These are phyloP conservation scores for Auriscalpium vulgare DNA, from an alignment of 768 basidiomycete genomes.

Conservation along the genomic window DNA sequence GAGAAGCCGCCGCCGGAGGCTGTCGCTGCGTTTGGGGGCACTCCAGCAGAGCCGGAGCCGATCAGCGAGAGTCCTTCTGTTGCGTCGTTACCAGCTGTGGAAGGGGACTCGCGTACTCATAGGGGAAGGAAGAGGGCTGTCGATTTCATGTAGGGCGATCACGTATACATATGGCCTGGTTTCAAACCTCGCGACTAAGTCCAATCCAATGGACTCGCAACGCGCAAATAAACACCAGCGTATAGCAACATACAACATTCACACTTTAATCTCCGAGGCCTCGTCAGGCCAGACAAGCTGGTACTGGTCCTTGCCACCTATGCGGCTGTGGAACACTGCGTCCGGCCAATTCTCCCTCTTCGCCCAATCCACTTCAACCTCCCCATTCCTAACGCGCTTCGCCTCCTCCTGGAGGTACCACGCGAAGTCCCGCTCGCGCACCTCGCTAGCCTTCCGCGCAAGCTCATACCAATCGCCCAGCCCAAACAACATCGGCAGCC, in stretches of 20 bases:
- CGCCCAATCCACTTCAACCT: not conserved
- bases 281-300: too few relatives aligned
- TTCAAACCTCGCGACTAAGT: too few relatives aligned
- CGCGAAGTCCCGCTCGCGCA: not conserved
- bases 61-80: not conserved
- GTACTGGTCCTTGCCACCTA: too few relatives aligned
- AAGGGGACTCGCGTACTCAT: not conserved
- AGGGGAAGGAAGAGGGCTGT: conserved; percentile 19
- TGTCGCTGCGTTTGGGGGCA: conserved; percentile 28
- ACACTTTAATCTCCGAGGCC: too few relatives aligned
- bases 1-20: conserved; percentile 52
- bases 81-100: not conserved
- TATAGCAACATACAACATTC: too few relatives aligned
- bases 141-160: conserved; percentile 15
- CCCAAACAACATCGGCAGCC: not conserved
- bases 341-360: too few relatives aligned
- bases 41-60: not conserved
- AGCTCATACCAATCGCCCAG: not conserved
- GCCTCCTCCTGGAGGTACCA: not conserved
- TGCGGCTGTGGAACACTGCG: too few relatives aligned
- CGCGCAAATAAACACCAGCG: too few relatives aligned
- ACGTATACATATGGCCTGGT: too few relatives aligned
- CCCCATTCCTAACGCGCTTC: not conserved
- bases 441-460: not conserved
- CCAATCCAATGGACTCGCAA: too few relatives aligned